Evolutionary conservation across 164 flowering plant genomes (phyloP).

Genomic region (Aristolochia contorta): DNA sequence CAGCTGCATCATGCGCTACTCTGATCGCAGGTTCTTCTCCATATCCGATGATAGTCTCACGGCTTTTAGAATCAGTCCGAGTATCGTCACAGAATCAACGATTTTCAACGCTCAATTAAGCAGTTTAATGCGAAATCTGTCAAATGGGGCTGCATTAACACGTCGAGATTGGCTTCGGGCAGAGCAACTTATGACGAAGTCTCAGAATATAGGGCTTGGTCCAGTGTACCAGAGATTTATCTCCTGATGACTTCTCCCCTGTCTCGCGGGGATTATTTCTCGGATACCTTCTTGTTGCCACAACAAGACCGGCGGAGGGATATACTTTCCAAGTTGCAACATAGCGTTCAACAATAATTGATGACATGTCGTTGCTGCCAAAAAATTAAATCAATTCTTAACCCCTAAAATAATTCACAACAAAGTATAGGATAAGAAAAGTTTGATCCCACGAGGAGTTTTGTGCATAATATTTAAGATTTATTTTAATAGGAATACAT

Average conservation of each 20-base stretch:
- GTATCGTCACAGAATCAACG: not conserved
- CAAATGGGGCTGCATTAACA: not conserved
- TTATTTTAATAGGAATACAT: too few species aligned
- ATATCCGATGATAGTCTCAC: not conserved
- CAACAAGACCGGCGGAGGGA: not conserved
- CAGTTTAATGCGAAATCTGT: slow-evolving; percentile 1
- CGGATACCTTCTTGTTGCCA: not conserved
- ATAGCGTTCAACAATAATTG: too few species aligned
- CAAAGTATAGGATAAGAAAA: too few species aligned
- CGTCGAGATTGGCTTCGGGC: not conserved
- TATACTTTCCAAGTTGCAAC: not conserved
- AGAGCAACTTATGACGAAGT: not conserved
- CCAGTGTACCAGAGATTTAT: slow-evolving; percentile 10
- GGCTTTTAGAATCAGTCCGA: too few species aligned
- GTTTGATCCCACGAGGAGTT: too few species aligned
- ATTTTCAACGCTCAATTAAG: not conserved
- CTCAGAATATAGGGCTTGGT: slow-evolving; percentile 5
- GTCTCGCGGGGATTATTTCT: not conserved
- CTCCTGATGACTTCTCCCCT: not conserved
- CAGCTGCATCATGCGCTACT: slow-evolving; percentile 14
- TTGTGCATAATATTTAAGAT: too few species aligned
- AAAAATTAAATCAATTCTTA: too few species aligned
- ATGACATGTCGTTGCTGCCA: too few species aligned
- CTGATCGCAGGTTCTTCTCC: slow-evolving; percentile 2
- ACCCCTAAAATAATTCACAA: too few species aligned